phyloP scores from a whole-genome alignment of 2,329 filamentous ascomycete genomes.

The Penicillium occitanis region DNA sequence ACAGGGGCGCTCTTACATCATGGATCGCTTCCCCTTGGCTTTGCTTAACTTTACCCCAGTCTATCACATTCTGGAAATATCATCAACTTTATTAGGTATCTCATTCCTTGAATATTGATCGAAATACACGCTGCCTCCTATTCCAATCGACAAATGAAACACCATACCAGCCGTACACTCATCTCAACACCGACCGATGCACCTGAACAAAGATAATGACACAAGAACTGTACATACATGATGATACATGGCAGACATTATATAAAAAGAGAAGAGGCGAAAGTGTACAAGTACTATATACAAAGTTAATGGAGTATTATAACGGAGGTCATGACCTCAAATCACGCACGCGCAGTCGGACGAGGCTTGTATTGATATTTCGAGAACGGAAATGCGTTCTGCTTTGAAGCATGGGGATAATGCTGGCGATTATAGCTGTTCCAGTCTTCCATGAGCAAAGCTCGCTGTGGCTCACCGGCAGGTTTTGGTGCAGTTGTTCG shows the following conservation, averaged over 20 bases:
- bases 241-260: constrained; percentile 6
- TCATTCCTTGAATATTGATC: neutral
- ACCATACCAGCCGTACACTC: constrained; percentile 1
- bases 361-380: constrained; percentile 37
- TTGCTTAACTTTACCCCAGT: neutral
- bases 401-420: constrained; percentile 30
- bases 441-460: constrained; percentile 46
- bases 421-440: constrained; percentile 17
- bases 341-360: constrained; percentile 22
- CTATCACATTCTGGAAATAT: neutral
- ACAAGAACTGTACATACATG: constrained; percentile 18
- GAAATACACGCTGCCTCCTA: neutral
- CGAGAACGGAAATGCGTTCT: constrained; percentile 33
- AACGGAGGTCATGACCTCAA: neutral
- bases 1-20: neutral
- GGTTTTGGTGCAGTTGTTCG: constrained; percentile 28
- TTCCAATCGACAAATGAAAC: neutral
- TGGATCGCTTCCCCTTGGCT: neutral
- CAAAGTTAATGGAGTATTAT: constrained; percentile 20
- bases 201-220: constrained; percentile 1
- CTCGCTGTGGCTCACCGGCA: constrained; percentile 44
- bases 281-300: constrained; percentile 6
- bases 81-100: neutral
- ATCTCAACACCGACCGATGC: constrained; percentile 23
- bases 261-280: neutral